Evolutionary conservation across 495 filamentous ascomycete genomes (phyloP), one percentile per base, ranked within the genome.

Genomic region (Jackrogersella multiformis): DNA sequence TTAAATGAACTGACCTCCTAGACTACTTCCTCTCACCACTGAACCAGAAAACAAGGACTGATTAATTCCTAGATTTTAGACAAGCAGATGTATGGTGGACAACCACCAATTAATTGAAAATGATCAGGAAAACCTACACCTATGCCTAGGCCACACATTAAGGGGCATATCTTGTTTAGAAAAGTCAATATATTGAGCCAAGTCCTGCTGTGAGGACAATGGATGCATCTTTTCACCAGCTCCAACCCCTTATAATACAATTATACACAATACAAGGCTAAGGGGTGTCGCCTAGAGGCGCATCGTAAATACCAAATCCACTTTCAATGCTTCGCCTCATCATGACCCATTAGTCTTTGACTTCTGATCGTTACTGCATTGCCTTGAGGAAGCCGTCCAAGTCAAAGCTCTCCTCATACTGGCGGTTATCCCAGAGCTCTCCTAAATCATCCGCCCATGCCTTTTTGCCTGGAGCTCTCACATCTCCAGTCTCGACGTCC

Each of bases 371-470:
- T 69, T 66, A 82, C 75, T 92, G 91, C 92, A 99, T 97, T 44
- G 84, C 92, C 67, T 88, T 90, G 78, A 98, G 81, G 81, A 97
- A 99, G 1, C 90, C 92, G 69, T 95, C 93, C 64, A 99, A 78
- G 74, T 97, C 90, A 73, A 96, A 99, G 77, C 95, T 94, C 79
- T 97, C 94, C 77, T 97, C 93, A 78, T 99, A 99, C 79, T 95
- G 93, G 56, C 84, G 86, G 70, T 97, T 93, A 74, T 99, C 95
- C 94, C 94, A 98, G 52, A 99, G 82, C 77, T 99, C 95, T 61
- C 92, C 93, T 41, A 99, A 75, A 70, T 97, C 96, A 74, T 98
- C 95, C 41, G 98, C 79, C 85, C 90, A 92, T 35, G 94, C 93
- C 82, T 95, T 97, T 85, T 96, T 97, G 61, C 95, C 94, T 75